Evolutionary conservation across 2,329 filamentous ascomycete genomes (phyloP).

Genomic region (Ambrosiella cleistominuta): DNA sequence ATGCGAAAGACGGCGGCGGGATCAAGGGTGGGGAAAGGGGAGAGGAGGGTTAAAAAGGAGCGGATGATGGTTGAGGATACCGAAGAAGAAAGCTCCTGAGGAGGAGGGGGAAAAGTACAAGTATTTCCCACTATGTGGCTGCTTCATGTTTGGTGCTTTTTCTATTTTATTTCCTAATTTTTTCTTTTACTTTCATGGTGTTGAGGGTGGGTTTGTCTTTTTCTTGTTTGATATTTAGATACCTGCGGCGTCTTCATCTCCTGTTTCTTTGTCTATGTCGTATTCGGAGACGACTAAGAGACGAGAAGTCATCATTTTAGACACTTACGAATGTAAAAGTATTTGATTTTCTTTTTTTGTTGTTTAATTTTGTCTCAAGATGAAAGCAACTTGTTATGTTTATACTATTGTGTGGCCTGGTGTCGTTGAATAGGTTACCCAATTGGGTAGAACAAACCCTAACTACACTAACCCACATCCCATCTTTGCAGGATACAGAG

Average conservation of each 20-base stretch:
- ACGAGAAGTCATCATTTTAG: neutral
- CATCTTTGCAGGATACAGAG: neutral
- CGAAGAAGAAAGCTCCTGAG: neutral
- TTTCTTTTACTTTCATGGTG: neutral
- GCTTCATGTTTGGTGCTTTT: neutral
- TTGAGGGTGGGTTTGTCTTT: neutral
- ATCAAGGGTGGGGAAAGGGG: neutral
- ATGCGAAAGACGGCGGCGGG: conserved; percentile 3
- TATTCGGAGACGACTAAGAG: neutral
- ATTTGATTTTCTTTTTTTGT: neutral
- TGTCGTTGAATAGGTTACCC: neutral
- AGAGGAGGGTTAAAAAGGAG: neutral
- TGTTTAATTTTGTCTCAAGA: neutral
- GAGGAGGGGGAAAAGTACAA: neutral
- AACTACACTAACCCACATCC: neutral
- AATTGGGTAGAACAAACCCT: neutral
- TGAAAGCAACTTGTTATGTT: neutral
- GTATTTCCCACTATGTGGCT: neutral
- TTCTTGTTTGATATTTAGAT: neutral
- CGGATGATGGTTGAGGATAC: neutral
- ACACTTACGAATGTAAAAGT: neutral
- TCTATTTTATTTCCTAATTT: neutral
- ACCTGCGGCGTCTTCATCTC: neutral
- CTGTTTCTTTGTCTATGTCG: neutral
- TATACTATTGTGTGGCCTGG: neutral